Evolutionary conservation across 306 rosid species (phyloP).

Genomic region (Sicyos baderoa): DNA sequence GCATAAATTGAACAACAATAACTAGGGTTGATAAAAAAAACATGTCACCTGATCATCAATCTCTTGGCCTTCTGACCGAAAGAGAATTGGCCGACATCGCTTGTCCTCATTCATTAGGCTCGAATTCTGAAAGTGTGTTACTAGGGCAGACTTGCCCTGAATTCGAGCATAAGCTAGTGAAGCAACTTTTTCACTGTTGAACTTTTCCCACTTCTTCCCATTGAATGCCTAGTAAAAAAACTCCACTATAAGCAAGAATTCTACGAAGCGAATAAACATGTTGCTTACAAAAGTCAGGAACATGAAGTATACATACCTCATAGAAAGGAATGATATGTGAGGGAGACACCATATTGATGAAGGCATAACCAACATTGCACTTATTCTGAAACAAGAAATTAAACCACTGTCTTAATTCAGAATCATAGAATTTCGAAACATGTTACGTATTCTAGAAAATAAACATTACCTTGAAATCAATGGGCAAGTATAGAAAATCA

Average conservation of each 20-base stretch:
- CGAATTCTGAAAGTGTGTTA: constrained; percentile 85
- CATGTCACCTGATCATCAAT: constrained; percentile 54
- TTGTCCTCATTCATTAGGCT: constrained; percentile 94
- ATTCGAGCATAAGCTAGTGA: constrained; percentile 85
- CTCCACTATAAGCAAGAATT: not conserved
- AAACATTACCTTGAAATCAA: no score
- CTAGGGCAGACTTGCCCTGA: constrained; percentile 91
- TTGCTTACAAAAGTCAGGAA: not conserved
- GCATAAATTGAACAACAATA: not conserved
- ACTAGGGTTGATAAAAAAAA: not conserved
- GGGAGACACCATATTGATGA: constrained; percentile 95
- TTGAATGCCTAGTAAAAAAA: constrained; percentile 54
- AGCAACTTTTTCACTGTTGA: constrained; percentile 87
- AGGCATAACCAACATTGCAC: constrained; percentile 96
- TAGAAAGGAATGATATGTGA: constrained; percentile 63
- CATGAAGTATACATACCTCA: constrained; percentile 38
- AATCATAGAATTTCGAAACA: not conserved
- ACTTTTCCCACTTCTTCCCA: constrained; percentile 93
- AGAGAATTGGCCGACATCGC: constrained; percentile 84
- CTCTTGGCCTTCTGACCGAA: constrained; percentile 82
- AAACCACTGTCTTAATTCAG: constrained; percentile 22
- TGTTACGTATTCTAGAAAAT: constrained; percentile 11
- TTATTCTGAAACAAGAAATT: constrained; percentile 56
- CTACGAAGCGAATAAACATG: not conserved
- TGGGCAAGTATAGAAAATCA: no score